phyloP scores from a whole-genome alignment of 202 grass and related monocot species.

The Carex sylvatica region DNA sequence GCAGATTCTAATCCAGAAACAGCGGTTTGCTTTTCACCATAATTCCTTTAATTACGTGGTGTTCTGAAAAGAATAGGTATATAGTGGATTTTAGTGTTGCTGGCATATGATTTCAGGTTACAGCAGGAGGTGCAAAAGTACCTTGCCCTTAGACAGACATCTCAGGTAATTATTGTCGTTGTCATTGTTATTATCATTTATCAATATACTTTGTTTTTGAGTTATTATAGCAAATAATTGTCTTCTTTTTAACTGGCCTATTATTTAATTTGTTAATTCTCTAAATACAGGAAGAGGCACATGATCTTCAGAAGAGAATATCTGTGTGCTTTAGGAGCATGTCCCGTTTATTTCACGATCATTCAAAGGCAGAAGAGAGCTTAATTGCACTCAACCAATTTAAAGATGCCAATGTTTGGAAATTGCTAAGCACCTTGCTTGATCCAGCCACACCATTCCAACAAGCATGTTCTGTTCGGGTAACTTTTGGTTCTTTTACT shows the following conservation, averaged over 20 bases:
- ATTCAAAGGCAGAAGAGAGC: slow-evolving; percentile 74
- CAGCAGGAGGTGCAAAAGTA: slow-evolving; percentile 99
- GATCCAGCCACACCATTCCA: slow-evolving; percentile 56
- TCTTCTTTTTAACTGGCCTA: not conserved
- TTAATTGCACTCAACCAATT: slow-evolving; percentile 83
- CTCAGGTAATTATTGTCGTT: slow-evolving; percentile 49
- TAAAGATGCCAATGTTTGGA: slow-evolving; percentile 88
- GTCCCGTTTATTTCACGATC: slow-evolving; percentile 88
- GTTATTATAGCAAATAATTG: not conserved
- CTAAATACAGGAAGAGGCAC: slow-evolving; percentile 81
- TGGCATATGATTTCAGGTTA: slow-evolving; percentile 58
- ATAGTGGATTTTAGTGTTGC: slow-evolving; percentile 20
- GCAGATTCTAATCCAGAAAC: slow-evolving; percentile 89
- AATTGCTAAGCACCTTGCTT: slow-evolving; percentile 67
- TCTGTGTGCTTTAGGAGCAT: slow-evolving; percentile 75
- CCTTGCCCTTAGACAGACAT: slow-evolving; percentile 72
- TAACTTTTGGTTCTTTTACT: slow-evolving; percentile 34
- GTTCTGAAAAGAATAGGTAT: not conserved
- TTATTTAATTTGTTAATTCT: slow-evolving; percentile 19
- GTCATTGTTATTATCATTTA: slow-evolving; percentile 32
- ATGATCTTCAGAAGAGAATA: slow-evolving; percentile 79
- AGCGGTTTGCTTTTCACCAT: slow-evolving; percentile 56
- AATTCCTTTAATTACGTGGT: not conserved
- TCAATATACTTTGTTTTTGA: not conserved
- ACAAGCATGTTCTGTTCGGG: slow-evolving; percentile 78